Percentiles rank a stretch among this genome's conserved stretches.
These are phyloP conservation scores for Morella rubra DNA, from an alignment of 306 rosid genomes.

Conservation along the genomic window DNA sequence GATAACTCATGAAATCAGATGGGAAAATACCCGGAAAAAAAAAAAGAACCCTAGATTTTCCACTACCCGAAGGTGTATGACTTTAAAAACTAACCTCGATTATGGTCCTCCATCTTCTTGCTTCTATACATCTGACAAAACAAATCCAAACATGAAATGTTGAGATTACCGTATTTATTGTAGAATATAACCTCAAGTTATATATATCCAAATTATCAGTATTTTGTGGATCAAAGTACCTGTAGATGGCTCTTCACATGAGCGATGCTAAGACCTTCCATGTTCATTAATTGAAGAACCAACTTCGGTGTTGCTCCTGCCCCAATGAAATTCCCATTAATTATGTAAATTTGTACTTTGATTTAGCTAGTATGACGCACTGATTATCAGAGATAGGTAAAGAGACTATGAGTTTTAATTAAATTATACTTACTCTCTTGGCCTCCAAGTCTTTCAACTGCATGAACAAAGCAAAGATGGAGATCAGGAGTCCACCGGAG, in stretches of 20 bases:
- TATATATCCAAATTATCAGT: background rate
- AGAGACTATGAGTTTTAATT: background rate
- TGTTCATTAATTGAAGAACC: slow-evolving; percentile 50
- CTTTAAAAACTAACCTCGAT: slow-evolving; percentile 26
- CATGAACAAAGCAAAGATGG: slow-evolving; percentile 44
- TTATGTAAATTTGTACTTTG: background rate
- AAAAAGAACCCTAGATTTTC: slow-evolving; percentile 1
- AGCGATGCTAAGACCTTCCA: slow-evolving; percentile 54
- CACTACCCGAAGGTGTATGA: background rate
- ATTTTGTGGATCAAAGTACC: slow-evolving; percentile 29
- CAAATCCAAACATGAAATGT: slow-evolving; percentile 2
- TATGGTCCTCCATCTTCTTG: slow-evolving; percentile 45
- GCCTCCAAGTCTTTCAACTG: slow-evolving; percentile 48
- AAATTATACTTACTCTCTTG: slow-evolving; percentile 36
- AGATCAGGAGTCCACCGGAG: slow-evolving; percentile 54
- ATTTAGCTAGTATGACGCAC: too few relatives aligned
- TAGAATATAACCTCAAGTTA: too few relatives aligned
- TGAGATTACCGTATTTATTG: background rate
- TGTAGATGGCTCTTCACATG: slow-evolving; percentile 57
- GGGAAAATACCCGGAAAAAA: background rate
- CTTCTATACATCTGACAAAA: slow-evolving; percentile 43
- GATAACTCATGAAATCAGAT: background rate
- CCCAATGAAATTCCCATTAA: slow-evolving; percentile 3
- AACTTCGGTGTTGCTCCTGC: slow-evolving; percentile 57
- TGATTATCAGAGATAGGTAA: too few relatives aligned